Conservation (phyloP, 139 green algal species). For the Tetraselmis chui region DNA sequence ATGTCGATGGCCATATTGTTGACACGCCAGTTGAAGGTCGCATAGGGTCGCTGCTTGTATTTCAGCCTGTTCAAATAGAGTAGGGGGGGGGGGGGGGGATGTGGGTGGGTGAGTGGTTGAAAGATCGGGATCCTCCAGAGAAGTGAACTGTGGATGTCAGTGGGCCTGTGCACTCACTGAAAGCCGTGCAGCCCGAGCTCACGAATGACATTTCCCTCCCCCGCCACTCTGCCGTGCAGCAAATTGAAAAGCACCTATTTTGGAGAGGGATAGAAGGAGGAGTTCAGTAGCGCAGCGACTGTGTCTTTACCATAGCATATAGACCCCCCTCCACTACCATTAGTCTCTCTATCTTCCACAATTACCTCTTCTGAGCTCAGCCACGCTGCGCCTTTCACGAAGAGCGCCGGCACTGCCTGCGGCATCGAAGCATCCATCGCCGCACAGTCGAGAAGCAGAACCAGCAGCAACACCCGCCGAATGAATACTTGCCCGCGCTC, state of each 20-base stretch:
- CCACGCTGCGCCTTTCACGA: neutral
- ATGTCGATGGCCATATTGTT: constrained; percentile 60
- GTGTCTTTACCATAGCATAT: too few relatives aligned
- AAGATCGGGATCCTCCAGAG: too few relatives aligned
- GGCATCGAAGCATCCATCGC: neutral
- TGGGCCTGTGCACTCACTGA: neutral
- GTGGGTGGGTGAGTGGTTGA: neutral
- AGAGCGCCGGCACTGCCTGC: neutral
- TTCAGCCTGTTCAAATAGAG: constrained; percentile 14
- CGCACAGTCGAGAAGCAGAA: constrained; percentile 65
- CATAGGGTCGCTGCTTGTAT: constrained; percentile 54
- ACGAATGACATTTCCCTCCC: constrained; percentile 64
- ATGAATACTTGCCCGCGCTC: constrained; percentile 49
- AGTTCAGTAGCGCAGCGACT: too few relatives aligned
- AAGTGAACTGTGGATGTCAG: neutral
- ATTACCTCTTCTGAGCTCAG: neutral
- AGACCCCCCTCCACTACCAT: too few relatives aligned
- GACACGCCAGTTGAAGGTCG: constrained; percentile 54
- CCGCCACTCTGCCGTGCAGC: constrained; percentile 50
- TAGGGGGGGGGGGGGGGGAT: neutral
- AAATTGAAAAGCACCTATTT: constrained; percentile 53
- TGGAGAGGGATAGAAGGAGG: neutral
- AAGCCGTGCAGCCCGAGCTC: constrained; percentile 64
- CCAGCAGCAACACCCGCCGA: constrained; percentile 69
- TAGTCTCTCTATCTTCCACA: too few relatives aligned